These are phyloP conservation scores for Acacia concinna DNA, from an alignment of 331 rosid species.

Conservation along the genomic window DNA sequence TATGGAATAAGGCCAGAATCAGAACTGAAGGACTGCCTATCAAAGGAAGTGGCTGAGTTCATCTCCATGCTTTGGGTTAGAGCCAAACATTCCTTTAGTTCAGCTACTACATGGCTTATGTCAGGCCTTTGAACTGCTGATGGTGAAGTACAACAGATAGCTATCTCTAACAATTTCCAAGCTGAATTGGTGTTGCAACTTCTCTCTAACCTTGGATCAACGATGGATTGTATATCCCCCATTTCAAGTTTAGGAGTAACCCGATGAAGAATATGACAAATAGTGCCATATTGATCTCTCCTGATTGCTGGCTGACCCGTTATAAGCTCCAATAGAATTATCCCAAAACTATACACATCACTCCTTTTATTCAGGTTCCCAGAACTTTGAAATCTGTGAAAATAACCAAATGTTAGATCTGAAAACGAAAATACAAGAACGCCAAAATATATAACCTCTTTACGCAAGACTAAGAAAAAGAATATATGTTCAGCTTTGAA, in stretches of 20 bases:
- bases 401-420: not conserved
- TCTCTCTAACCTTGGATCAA: conserved; percentile 15
- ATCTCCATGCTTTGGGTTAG: not conserved
- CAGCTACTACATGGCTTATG: not conserved
- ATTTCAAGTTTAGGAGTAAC: conserved; percentile 9
- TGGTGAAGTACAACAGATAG: conserved; percentile 14
- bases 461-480: too few relatives aligned
- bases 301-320: conserved; percentile 10
- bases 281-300: not conserved
- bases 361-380: not conserved
- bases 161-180: conserved; percentile 15
- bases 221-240: not conserved
- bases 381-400: not conserved
- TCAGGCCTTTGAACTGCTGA: conserved; percentile 11
- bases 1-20: not conserved
- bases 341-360: conserved; percentile 28
- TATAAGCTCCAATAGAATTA: conserved; percentile 24
- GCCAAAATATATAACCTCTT: too few relatives aligned
- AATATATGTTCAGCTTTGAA: too few relatives aligned
- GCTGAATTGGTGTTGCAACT: not conserved
- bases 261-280: conserved; percentile 10
- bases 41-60: not conserved
- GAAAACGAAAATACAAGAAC: too few relatives aligned
- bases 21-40: not conserved
- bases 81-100: conserved; percentile 28